Evolutionary conservation across 2,329 filamentous ascomycete species (phyloP), one percentile per base, ranked within the genome.

Genomic region (Apiospora phragmitis): DNA sequence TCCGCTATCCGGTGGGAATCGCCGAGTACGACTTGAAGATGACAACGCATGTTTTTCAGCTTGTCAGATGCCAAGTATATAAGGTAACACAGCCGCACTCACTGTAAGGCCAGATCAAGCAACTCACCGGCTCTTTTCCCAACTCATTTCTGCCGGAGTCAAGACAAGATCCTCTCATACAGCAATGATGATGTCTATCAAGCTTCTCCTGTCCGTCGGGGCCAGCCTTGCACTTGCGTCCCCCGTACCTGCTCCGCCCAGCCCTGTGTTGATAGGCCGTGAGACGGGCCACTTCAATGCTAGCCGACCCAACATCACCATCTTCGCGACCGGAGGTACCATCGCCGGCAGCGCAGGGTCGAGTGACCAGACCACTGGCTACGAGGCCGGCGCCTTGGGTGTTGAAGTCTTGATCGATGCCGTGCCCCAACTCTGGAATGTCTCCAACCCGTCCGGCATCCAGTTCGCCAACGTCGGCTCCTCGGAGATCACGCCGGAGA

Each of bases 291-390:
- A 59, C 14, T 77, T 69, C 72, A 85, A 86, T 70, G 79, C 80
- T n/a, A 83, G 80, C 43, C 81, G 88, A 0, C 87, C 86, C 12
- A 89, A 88, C 74, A 80, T 90, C 68, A 89, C 86, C 71, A 87
- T 89, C 72, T 88, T 87, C 73, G 85, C 84, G 7, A 88, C 85
- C 7, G 88, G 88, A 21, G 89, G 88, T 45, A 91, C 88, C 12
- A 90, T 90, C 66, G 88, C 88, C 18, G 87, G 86, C 1, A 83
- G 84, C 71, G 85, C 84, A 0, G 78, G 77, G n/a, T 84, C 81
- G 47, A 83, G 83, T 32, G 84, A 82, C 24, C 84, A 87, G 72
- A 85, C 83, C 0, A 81, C 81, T 2, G 82, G 83, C 12, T 85
- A 85, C 76, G 71, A 79, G 70, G 77, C 82, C 18, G 84, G 82